Evolutionary conservation across 108 stramenopile species (phyloP), one percentile per base, ranked within the genome.

Genomic region (Pseudonitzschia multiseries): DNA sequence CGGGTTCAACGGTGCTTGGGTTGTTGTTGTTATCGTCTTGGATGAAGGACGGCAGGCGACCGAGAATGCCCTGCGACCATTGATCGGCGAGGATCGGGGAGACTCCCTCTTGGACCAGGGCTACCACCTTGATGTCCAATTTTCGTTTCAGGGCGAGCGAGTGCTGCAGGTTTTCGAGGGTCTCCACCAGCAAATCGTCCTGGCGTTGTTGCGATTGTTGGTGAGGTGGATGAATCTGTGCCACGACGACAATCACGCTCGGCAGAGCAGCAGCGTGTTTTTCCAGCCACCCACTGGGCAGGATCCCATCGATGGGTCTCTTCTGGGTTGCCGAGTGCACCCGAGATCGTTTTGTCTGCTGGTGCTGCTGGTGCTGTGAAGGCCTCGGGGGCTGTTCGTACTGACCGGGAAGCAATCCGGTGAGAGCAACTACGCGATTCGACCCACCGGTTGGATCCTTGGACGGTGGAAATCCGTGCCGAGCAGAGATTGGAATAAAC

Each of bases 391-490:
- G 28, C n/a, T 4, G 77, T 26, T 17, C 43, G 27, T 26, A 56
- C 43, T 64, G 33, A 2, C 61, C 54, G 26, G 26, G 54, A 9
- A 31, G 27, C 36, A 40, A 21, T 40, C 61, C 61, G 9, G 61
- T 62, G 0, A 62, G 26, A 4, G 61, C 69, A 59, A 57, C 59
- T 51, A 77, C 65, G 54, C 79, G 72, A 72, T 86, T 84, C 32
- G 73, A 36, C 42, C 77, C 68, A 17, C 93, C 89, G 26, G 71
- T 65, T 14, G 89, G 87, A 70, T 87, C 88, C 59, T 89, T 90
- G 68, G 85, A 87, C 22, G 89, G 89, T 22, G 93, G 93, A 68
- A 93, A 91, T 20, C 87, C 88, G 69, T 93, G 88, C 27, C 84
- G 63, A 1, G 71, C 46, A 13, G 77, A 76, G 8, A 88, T 77